Base-by-base conservation (phyloP, 129 eudicot species). In the Flaveria trinervia region DNA sequence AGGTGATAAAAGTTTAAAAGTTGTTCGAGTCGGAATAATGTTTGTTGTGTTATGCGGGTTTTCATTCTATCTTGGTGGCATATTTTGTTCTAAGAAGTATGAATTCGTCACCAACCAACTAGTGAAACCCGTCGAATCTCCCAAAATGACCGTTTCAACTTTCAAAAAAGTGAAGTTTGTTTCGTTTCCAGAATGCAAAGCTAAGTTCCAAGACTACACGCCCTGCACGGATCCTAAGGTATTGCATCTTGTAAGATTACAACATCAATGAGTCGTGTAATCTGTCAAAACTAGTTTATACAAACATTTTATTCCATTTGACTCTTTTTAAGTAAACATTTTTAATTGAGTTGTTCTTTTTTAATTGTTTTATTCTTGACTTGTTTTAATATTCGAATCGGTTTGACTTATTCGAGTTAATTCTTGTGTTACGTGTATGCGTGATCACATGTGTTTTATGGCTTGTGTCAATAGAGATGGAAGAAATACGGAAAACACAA, bases 211-310 rank as follows among this genome's bases (percentile, higher is more conserved):
- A 82, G 98, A 94, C 56, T 94, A 89, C 85, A 94, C 98, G 3
- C 98, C 98, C 3, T 94, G 98, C 89, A 94, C 97, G 26, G 98
- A 94, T 84, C 98, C 98, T 12, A 84, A 73, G 88, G 98, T 94
- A 79, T 26, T 52, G 43, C 46, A 1, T 20, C 22, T 20, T 20
- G 22, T 20, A 20, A 20, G 22, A 20, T 20, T 20, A 20, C 22
- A 20, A 20, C 22, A 20, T 20, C 22, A 20, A 20, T 20, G 0
- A 20, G 22, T 20, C 22, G 22, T 20, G 22, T 20, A 20, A 20
- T 20, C 22, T 0, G 22, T 20, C 22, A 20, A 20, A 20, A 20
- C 22, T 20, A 20, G 22, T 20, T 20, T 20, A 20, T 20, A 20
- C 22, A 20, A 20, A 20, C 22, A 20, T 20, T 20, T 20, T 51